Percentiles rank a stretch among this genome's conserved stretches.
phyloP scores from a whole-genome alignment of 1,139 yeast genomes.

The Saccharomyces hybrid region DNA sequence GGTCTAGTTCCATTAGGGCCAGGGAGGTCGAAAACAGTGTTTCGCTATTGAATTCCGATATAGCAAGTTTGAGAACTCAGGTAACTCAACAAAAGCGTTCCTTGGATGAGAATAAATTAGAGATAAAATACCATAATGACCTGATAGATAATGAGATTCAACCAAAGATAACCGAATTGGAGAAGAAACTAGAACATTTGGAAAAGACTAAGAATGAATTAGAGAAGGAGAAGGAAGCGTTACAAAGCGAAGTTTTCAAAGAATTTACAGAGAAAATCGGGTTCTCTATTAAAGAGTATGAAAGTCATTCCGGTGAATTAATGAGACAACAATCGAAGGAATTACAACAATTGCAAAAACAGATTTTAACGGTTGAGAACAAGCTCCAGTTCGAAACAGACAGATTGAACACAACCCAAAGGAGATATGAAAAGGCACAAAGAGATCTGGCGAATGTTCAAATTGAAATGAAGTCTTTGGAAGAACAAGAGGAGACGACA shows the following conservation, averaged over 20 bases:
- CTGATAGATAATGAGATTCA: conserved; percentile 33
- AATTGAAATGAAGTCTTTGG: conserved; percentile 24
- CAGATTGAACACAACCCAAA: conserved; percentile 43
- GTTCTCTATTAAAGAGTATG: conserved; percentile 60
- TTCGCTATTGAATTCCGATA: conserved; percentile 44
- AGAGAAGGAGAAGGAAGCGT: conserved; percentile 32
- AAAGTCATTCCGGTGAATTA: conserved; percentile 55
- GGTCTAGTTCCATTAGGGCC: conserved; percentile 52
- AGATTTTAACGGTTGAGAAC: conserved; percentile 53
- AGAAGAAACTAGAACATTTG: conserved; percentile 17
- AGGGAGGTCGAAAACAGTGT: conserved; percentile 53
- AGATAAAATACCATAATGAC: conserved; percentile 45
- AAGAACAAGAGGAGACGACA: conserved; percentile 18
- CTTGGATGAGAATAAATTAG: conserved; percentile 48
- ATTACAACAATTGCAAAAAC: conserved; percentile 52
- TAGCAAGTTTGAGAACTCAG: conserved; percentile 47
- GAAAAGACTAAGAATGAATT: conserved; percentile 22
- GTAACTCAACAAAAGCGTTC: conserved; percentile 45
- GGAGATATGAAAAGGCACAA: conserved; percentile 35
- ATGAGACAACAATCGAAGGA: conserved; percentile 57
- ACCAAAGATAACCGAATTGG: conserved; percentile 25
- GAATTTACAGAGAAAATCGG: conserved; percentile 50
- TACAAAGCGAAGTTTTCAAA: conserved; percentile 43
- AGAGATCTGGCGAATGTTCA: conserved; percentile 23
- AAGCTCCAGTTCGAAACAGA: conserved; percentile 60